Evolutionary conservation across 345 rosid species (phyloP), one percentile per base, ranked within the genome.

Genomic region (Eucalyptus leucophloia): DNA sequence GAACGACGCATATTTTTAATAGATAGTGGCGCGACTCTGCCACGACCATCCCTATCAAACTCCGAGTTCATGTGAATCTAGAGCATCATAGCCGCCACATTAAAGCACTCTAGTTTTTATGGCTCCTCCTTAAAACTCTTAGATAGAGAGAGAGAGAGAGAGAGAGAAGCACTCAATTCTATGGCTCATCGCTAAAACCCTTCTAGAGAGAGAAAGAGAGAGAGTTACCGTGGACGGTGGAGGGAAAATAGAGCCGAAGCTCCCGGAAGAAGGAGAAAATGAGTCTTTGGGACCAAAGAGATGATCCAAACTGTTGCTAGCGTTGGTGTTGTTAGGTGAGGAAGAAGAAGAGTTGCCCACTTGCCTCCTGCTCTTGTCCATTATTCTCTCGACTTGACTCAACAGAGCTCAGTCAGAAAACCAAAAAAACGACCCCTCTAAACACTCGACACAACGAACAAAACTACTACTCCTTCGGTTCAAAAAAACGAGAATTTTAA

Each of bases 261-360:
- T 49, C 49, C 92, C 91, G 87, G 89, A 88, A 24, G 95, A 89
- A 17, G 95, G 90, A 32, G 94, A 69, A 42, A 93, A 92, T 16
- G 95, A 89, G 56, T 95, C 92, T 90, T 91, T 95, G 26, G 94
- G 95, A 86, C 96, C 95, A 83, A 95, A 95, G 26, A 95, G 93
- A 90, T 93, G 92, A 93, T 94, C 97, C 86, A 95, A 89, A 87
- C 88, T 89, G 85, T 45, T 50, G 44, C 44, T 82, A 37, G 85
- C 56, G 80, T 77, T 32, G 87, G 54, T 28, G 44, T 49, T 47
- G 86, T 54, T 34, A 86, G 87, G 50, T 8, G 89, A 62, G 69
- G 69, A 81, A 53, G 87, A 53, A 12, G 87, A 80, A 40, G 89
- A 88, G 53, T 67, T 72, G 86, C 90, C 92, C 92, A 89, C 90